Base-by-base conservation (phyloP, 129 eudicot genomes). In the Flaveria robusta region DNA sequence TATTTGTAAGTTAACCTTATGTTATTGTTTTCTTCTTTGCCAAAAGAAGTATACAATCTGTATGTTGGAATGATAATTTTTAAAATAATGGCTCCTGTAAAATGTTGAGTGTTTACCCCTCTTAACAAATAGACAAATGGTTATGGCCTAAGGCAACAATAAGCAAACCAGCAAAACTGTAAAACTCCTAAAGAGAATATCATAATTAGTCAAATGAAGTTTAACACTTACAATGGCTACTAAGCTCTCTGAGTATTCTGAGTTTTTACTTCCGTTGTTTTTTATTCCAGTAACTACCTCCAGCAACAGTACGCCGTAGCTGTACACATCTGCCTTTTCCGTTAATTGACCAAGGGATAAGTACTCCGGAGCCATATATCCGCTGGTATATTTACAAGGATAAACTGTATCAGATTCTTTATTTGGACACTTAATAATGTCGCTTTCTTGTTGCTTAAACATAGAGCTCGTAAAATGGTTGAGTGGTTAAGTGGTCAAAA, bases 311-410 rank as follows among this genome's bases (percentile, higher is more conserved):
- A 90, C 89, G 24, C 93, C 91, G 16, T 82, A 86, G 77, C 96
- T 90, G 85, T 90, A 88, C 55, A 91, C 91, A 58, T 91, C 97
- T 39, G 85, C 97, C 79, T 91, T 91, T 65, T 88, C 93, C 19
- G 93, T 86, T 69, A 91, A 77, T 74, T 86, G 89, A 63, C 93
- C 93, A 66, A 81, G 84, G n/a, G 93, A 91, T 55, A 91, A 82
- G 77, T 91, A 91, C 81, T 87, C 92, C 22, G 92, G 96, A 70
- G 96, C 96, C 92, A 89, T 83, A 34, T 87, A 89, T 87, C 90
- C 93, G 68, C 90, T 87, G 84, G 55, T 9, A 67, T 67, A 74
- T 63, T 49, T 1, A 26, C 22, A 66, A 9, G 45, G 9, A 24
- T 37, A 59, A 55, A 70, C 23, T 47, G 63, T 11, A 78, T 78